phyloP scores from a whole-genome alignment of 768 basidiomycete genomes.

The Rhodotorula graminis region DNA sequence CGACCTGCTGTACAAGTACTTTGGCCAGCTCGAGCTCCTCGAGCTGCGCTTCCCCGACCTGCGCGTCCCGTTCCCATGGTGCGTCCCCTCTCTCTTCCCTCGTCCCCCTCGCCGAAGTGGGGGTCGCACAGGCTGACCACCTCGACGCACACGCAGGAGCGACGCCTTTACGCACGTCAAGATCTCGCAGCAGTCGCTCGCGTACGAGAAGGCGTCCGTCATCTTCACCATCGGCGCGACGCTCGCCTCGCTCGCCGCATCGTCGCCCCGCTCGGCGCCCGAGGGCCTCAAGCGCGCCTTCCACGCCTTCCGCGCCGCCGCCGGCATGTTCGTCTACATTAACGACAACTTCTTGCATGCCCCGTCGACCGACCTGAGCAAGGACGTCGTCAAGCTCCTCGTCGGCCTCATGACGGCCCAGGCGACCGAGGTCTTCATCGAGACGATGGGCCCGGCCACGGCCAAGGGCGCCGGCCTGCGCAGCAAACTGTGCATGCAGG shows the following conservation, averaged over 20 bases:
- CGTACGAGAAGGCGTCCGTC: conserved; percentile 95
- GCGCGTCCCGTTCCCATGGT: conserved; percentile 87
- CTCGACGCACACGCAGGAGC: conserved; percentile 51
- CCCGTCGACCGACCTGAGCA: conserved; percentile 85
- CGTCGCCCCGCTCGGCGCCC: conserved; percentile 78
- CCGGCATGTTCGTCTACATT: conserved; percentile 97
- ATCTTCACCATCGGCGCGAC: conserved; percentile 94
- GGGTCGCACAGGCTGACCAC: background rate
- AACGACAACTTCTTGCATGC: conserved; percentile 99
- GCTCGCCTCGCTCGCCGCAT: conserved; percentile 81
- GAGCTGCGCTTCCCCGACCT: conserved; percentile 96
- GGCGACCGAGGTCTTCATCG: conserved; percentile 92
- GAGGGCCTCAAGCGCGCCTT: conserved; percentile 91
- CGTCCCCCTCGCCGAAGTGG: background rate
- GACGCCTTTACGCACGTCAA: conserved; percentile 90
- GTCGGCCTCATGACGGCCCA: conserved; percentile 84
- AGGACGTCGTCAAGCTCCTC: conserved; percentile 90
- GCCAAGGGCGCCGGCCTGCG: conserved; percentile 81
- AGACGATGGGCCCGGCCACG: conserved; percentile 59
- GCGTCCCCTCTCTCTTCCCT: conserved; percentile 13
- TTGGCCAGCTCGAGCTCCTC: conserved; percentile 94
- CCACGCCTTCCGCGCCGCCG: conserved; percentile 79
- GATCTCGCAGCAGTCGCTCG: conserved; percentile 91
- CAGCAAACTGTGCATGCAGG: conserved; percentile 76
- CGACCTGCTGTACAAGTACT: conserved; percentile 97